phyloP scores from a whole-genome alignment of 106 monocot genomes.

The Narthecium ossifragum region DNA sequence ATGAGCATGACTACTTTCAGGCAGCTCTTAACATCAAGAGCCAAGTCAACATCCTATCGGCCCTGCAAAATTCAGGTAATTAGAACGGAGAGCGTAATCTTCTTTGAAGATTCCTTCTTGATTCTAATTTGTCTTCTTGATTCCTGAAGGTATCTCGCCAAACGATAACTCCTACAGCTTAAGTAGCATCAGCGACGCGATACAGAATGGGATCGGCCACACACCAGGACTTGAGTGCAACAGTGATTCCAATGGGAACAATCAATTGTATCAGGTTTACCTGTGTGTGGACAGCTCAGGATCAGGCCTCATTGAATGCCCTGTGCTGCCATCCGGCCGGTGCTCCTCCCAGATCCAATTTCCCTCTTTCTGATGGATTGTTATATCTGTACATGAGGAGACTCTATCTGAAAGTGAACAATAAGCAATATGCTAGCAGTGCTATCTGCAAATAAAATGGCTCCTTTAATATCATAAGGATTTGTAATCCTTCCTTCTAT shows the following conservation, averaged over 20 bases:
- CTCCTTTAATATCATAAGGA: no score
- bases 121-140: neutral
- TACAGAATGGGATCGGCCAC: conserved; percentile 17
- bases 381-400: neutral
- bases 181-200: conserved; percentile 24
- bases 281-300: conserved; percentile 38
- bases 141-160: conserved; percentile 9
- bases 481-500: no score
- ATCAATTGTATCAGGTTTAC: conserved; percentile 45
- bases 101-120: neutral
- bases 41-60: neutral
- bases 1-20: neutral
- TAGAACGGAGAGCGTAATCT: neutral
- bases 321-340: conserved; percentile 19
- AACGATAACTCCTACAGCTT: conserved; percentile 20
- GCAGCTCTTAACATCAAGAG: neutral
- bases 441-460: no score
- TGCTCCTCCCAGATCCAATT: conserved; percentile 28
- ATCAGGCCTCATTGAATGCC: conserved; percentile 31
- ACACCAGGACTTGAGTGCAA: conserved; percentile 47
- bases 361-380: conserved; percentile 26
- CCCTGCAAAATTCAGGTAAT: neutral
- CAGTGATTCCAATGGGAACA: conserved; percentile 21
- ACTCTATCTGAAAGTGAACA: no score
- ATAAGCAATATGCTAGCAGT: no score